These are phyloP conservation scores for Chenopodium formosanum DNA, from an alignment of 148 eudicot species.

Conservation along the genomic window DNA sequence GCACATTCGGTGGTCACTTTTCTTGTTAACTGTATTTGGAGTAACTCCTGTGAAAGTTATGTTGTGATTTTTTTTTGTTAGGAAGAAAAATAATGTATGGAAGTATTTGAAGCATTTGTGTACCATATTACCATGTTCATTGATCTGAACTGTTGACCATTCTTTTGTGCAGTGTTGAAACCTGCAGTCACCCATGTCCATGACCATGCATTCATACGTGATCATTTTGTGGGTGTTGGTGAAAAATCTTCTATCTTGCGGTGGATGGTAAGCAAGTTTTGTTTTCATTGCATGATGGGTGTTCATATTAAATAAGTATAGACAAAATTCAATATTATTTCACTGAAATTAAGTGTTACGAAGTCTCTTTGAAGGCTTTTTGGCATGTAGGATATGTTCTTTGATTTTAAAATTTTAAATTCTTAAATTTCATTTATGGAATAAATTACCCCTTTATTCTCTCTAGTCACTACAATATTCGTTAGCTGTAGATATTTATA, in stretches of 20 bases:
- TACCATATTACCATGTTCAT: too few relatives aligned
- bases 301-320: background rate
- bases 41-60: background rate
- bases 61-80: too few relatives aligned
- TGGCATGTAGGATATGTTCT: background rate
- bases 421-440: background rate
- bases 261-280: constrained; percentile 64
- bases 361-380: background rate
- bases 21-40: background rate
- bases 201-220: constrained; percentile 68
- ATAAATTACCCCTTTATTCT: background rate
- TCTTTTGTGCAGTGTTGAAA: constrained; percentile 37
- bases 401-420: too few relatives aligned
- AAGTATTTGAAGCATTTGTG: background rate
- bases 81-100: background rate
- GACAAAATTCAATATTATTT: background rate
- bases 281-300: background rate
- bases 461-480: background rate
- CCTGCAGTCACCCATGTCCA: constrained; percentile 70
- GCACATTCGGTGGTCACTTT: background rate
- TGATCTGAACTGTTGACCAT: background rate
- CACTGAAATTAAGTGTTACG: background rate
- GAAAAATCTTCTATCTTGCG: constrained; percentile 46
- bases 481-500: background rate
- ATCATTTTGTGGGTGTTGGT: constrained; percentile 62